phyloP scores from a whole-genome alignment of 2,329 filamentous ascomycete species.

The Botryotinia calthae region DNA sequence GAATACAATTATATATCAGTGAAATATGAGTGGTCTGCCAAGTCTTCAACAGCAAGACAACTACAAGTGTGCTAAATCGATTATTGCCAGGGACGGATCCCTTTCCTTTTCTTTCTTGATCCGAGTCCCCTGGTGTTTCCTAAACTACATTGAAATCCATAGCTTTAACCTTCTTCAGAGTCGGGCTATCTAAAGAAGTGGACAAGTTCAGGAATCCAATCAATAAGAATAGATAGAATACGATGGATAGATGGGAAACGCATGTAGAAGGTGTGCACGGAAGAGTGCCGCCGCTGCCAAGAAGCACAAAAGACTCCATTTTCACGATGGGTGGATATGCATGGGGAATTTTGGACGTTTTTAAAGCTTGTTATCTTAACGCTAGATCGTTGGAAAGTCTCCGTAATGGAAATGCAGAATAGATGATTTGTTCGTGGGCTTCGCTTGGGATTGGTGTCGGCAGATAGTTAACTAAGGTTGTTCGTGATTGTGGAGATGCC shows the following conservation, averaged over 20 bases:
- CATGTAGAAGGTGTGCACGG: background rate
- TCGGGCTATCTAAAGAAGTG: background rate
- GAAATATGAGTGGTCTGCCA: background rate
- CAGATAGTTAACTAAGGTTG: background rate
- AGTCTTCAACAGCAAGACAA: background rate
- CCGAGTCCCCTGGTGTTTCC: background rate
- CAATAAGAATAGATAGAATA: background rate
- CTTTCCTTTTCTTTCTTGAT: background rate
- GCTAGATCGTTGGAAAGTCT: background rate
- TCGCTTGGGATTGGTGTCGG: background rate
- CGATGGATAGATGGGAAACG: background rate
- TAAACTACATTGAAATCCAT: background rate
- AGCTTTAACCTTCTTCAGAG: background rate
- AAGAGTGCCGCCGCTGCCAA: background rate
- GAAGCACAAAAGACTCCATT: background rate
- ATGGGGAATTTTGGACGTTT: background rate
- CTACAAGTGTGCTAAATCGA: background rate
- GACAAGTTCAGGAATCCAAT: background rate
- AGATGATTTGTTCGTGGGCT: background rate
- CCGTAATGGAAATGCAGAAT: background rate
- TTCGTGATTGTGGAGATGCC: background rate
- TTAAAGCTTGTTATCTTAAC: background rate
- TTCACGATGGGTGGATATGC: background rate
- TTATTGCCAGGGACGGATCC: background rate
- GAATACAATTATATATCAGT: background rate